Conservation (phyloP, 192 early-diverging fungal genomes). For the Coemansia sp. region DNA sequence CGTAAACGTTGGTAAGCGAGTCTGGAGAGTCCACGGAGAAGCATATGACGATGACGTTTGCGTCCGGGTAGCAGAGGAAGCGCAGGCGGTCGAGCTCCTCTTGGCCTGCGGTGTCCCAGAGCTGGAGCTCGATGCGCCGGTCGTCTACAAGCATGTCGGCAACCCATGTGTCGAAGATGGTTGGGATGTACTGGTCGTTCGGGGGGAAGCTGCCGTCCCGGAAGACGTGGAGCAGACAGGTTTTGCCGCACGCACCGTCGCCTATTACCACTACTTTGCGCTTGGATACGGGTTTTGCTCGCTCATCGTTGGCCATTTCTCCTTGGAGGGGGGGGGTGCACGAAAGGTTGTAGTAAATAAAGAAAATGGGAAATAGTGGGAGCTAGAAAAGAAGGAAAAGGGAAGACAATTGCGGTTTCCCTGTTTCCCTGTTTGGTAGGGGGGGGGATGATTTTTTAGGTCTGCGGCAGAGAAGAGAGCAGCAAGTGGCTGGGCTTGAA, state of each 20-base stretch:
- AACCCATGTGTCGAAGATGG: conserved; percentile 95
- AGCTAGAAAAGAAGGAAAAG: not conserved
- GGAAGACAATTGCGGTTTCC: not conserved
- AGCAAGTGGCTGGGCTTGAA: too few relatives aligned
- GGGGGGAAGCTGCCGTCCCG: conserved; percentile 78
- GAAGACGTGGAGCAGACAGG: conserved; percentile 84
- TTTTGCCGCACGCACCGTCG: conserved; percentile 90
- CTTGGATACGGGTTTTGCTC: conserved; percentile 1
- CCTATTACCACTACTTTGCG: conserved; percentile 87
- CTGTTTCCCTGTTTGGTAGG: not conserved
- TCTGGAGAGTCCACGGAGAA: conserved; percentile 86
- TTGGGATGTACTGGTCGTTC: conserved; percentile 71
- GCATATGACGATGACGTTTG: conserved; percentile 90
- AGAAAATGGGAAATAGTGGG: not conserved
- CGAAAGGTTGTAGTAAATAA: not conserved
- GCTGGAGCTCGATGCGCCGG: conserved; percentile 80
- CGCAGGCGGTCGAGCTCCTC: conserved; percentile 95
- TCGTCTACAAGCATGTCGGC: conserved; percentile 90
- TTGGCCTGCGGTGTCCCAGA: conserved; percentile 98
- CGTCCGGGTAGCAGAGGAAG: conserved; percentile 90
- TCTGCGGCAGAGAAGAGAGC: not conserved
- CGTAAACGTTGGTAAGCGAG: conserved; percentile 77
- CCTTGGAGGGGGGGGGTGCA: too few relatives aligned
- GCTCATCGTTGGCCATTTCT: not conserved
- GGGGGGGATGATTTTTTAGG: too few relatives aligned